phyloP scores from a whole-genome alignment of 139 green algal species.

The Chlamydomonas eustigma region DNA sequence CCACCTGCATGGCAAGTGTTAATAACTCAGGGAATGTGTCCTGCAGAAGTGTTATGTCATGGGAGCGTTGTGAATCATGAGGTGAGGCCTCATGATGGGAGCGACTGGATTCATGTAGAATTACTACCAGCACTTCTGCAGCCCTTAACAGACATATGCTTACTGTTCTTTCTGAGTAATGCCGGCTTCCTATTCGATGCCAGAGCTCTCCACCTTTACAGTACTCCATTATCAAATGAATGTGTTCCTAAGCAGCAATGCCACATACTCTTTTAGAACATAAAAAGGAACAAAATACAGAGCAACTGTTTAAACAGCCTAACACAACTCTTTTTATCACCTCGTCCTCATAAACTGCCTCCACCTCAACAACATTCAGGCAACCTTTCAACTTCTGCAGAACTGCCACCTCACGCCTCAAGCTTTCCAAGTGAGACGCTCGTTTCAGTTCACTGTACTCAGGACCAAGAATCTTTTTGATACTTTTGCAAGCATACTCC shows the following conservation, averaged over 20 bases:
- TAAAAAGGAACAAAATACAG: not conserved
- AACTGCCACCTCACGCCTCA: not conserved
- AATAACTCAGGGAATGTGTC: too few relatives aligned
- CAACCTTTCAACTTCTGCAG: not conserved
- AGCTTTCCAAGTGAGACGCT: not conserved
- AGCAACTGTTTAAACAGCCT: not conserved
- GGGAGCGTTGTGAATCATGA: too few relatives aligned
- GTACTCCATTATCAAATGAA: slow-evolving; percentile 82
- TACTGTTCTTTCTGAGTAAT: slow-evolving; percentile 54
- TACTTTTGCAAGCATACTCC: slow-evolving; percentile 6
- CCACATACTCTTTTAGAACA: not conserved
- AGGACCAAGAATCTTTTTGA: not conserved
- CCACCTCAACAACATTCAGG: not conserved
- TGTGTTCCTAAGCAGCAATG: slow-evolving; percentile 28
- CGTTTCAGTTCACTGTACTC: slow-evolving; percentile 1
- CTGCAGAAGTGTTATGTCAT: too few relatives aligned
- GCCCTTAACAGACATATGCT: not conserved
- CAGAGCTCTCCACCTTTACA: slow-evolving; percentile 79
- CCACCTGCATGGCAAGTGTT: too few relatives aligned
- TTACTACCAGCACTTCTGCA: not conserved
- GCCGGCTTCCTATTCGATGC: slow-evolving; percentile 54
- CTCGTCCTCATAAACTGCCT: not conserved
- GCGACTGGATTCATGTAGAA: too few relatives aligned
- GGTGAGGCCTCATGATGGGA: too few relatives aligned
- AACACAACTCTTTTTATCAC: not conserved